These are phyloP conservation scores for Oryza brachyantha DNA, from an alignment of 176 grass and related monocot species.

Conservation along the genomic window DNA sequence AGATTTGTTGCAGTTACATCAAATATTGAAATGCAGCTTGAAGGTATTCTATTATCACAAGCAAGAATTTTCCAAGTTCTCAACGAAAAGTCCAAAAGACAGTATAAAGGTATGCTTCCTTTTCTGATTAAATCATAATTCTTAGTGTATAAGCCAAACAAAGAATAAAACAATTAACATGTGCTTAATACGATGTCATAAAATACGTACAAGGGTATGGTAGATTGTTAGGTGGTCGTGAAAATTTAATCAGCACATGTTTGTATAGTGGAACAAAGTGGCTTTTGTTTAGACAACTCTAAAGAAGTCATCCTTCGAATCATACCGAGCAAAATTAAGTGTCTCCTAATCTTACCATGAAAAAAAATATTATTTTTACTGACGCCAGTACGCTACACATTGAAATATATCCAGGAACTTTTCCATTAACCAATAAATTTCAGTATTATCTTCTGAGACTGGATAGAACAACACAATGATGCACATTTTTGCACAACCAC, in stretches of 20 bases:
- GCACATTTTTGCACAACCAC: not conserved
- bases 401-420: not conserved
- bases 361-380: not conserved
- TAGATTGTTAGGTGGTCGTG: constrained; percentile 6
- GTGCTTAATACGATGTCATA: constrained; percentile 23
- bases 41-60: not conserved
- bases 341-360: not conserved
- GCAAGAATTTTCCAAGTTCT: not conserved
- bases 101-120: constrained; percentile 3
- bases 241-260: constrained; percentile 12
- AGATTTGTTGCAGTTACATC: not conserved
- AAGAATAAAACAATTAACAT: constrained; percentile 36
- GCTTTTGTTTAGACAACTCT: not conserved
- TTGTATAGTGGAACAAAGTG: not conserved
- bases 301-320: not conserved
- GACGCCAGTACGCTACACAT: not conserved
- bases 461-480: not conserved
- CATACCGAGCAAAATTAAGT: not conserved
- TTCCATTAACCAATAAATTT: not conserved
- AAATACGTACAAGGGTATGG: not conserved
- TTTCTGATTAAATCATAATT: constrained; percentile 26
- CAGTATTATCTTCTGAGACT: not conserved
- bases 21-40: not conserved
- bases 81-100: not conserved
- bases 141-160: constrained; percentile 49